Evolutionary conservation across 202 grass and related monocot genomes (phyloP), one percentile per base, ranked within the genome.

Genomic region (Miscanthus sacchariflorus): DNA sequence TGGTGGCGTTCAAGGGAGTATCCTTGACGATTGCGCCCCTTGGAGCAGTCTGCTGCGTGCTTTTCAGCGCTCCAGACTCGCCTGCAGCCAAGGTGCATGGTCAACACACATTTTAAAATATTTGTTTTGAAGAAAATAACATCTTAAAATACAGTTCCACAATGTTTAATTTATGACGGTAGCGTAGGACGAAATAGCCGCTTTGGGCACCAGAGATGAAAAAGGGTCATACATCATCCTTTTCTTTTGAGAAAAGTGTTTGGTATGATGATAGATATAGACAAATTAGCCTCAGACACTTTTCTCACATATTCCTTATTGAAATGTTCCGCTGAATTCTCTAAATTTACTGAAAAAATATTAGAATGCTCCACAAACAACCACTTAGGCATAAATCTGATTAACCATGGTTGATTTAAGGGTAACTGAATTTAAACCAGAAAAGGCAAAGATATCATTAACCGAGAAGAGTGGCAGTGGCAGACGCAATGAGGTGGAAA

Each of bases 1-100:
- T 95, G 77, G 81, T 96, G 86, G 92, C 92, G 74, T 84, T 85
- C 61, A 95, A 86, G 84, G 97, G 97, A 9, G 40, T 96, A 27
- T 74, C 86, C 15, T 72, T 96, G 75, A 96, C 94, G 24, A 92
- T 99, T 81, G 97, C 94, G 28, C 97, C 97, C 14, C 91, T 96
- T 10, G 94, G 97, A 58, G 94, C 97, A 23, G 97, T 99, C 77
- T 95, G 78, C 61, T 90, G 93, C 21, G 93, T 96, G 78, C 84
- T 99, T 68, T 96, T 99, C 81, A 77, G 88, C 28, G 89, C 86
- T 69, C 93, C 97, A 21, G 80, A 33, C 68, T 88, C 97, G n/a
- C 94, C 92, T 56, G 81, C 92, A 76, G 94, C 97, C 72, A 83
- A 95, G 91, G 96, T 95, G 45, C 28, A 24, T 81, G 11, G 15